Conservation (phyloP, 805 yeast genomes). For the Kazachstania bromeliacearum region DNA sequence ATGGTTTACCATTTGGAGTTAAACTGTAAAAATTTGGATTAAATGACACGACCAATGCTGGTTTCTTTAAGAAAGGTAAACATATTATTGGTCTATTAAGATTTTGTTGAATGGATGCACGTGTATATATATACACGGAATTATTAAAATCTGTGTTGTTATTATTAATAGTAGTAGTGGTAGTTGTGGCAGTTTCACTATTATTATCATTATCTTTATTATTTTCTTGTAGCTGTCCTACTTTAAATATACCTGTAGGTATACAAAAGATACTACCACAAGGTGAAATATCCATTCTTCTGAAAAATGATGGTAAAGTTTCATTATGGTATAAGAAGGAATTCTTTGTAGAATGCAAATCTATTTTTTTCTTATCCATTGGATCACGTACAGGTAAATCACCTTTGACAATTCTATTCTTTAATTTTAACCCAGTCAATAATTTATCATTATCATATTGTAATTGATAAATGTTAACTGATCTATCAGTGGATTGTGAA, state of each 20-base stretch:
- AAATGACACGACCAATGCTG: conserved; percentile 76
- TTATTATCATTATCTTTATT: conserved; percentile 8
- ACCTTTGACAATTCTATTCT: conserved; percentile 41
- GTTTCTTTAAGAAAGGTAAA: conserved; percentile 69
- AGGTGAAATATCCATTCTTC: conserved; percentile 79
- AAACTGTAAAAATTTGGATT: conserved; percentile 50
- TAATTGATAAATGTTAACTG: conserved; percentile 55
- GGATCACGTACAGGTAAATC: conserved; percentile 40
- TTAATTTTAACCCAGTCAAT: conserved; percentile 18
- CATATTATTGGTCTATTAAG: conserved; percentile 65
- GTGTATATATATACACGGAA: conserved; percentile 71
- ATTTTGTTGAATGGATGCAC: conserved; percentile 43
- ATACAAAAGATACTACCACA: conserved; percentile 77
- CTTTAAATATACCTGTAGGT: conserved; percentile 60
- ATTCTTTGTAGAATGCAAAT: conserved; percentile 25
- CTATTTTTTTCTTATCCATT: conserved; percentile 7
- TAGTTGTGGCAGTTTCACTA: conserved; percentile 10
- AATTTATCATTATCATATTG: conserved; percentile 9
- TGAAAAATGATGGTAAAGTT: conserved; percentile 79
- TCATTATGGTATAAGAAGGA: conserved; percentile 68
- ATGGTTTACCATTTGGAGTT: conserved; percentile 13
- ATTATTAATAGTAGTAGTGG: conserved; percentile 7
- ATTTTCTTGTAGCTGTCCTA: conserved; percentile 8
- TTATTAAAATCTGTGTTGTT: conserved; percentile 39
- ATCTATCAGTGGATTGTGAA: conserved; percentile 84